Evolutionary conservation across 2,329 filamentous ascomycete genomes (phyloP).

Genomic region (Exophiala phaeomuriformis): DNA sequence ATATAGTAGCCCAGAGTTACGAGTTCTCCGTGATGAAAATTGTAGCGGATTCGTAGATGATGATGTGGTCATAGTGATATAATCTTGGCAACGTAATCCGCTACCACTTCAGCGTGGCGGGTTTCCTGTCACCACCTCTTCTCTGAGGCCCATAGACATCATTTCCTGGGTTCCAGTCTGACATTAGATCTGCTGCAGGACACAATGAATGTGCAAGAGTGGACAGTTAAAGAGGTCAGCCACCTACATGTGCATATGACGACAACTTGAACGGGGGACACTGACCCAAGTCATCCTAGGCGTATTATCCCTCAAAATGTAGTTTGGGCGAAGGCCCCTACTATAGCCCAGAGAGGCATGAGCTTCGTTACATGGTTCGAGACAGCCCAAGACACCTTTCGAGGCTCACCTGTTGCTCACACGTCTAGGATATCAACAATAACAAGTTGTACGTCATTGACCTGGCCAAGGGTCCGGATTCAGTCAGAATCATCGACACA

Average conservation of each 20-base stretch:
- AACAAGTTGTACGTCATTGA: slow-evolving; percentile 66
- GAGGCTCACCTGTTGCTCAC: slow-evolving; percentile 53
- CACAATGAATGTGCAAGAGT: slow-evolving; percentile 33
- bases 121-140: no score
- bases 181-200: background rate
- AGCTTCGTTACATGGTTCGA: slow-evolving; percentile 36
- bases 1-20: no score
- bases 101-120: no score
- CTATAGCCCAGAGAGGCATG: slow-evolving; percentile 34
- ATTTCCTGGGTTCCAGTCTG: no score
- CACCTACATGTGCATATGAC: background rate
- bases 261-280: background rate
- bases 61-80: no score
- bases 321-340: slow-evolving; percentile 38
- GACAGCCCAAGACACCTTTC: background rate
- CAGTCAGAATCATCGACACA: slow-evolving; percentile 52
- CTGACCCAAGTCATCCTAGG: slow-evolving; percentile 26
- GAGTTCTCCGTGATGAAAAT: no score
- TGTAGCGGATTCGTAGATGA: no score
- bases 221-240: slow-evolving; percentile 42
- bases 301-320: slow-evolving; percentile 28
- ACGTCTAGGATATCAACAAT: slow-evolving; percentile 68
- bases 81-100: no score
- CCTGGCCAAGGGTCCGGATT: slow-evolving; percentile 55
- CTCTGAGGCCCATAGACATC: no score